A percentile compares a stretch with the other conserved stretches of the same genome.
These are phyloP conservation scores for Arabidopsis hybrid DNA, from an alignment of 441 rosid genomes.

Conservation along the genomic window DNA sequence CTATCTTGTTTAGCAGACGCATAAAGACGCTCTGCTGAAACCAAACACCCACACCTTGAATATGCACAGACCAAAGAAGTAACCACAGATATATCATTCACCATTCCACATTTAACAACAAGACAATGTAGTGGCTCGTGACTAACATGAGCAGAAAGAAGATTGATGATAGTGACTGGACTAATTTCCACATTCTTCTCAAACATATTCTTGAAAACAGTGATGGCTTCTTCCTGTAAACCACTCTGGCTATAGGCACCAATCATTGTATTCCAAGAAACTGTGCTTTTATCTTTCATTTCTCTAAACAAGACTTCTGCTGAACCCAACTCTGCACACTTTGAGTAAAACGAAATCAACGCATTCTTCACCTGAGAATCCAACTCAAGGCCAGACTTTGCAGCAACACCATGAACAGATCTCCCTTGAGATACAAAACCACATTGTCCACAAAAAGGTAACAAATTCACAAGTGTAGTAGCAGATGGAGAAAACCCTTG, in stretches of 20 bases:
- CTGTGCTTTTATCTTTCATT: constrained; percentile 55
- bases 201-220: constrained; percentile 62
- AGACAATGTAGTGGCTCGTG: constrained; percentile 61
- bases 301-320: constrained; percentile 57
- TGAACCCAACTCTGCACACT: constrained; percentile 57
- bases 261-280: constrained; percentile 83
- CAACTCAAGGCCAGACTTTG: constrained; percentile 59
- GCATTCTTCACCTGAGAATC: constrained; percentile 67
- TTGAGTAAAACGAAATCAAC: constrained; percentile 70
- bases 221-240: constrained; percentile 54
- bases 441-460: constrained; percentile 65
- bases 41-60: constrained; percentile 53
- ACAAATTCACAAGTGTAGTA: constrained; percentile 62
- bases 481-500: constrained; percentile 61
- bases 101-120: constrained; percentile 60
- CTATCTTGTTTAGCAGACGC: constrained; percentile 50
- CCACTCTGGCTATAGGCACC: constrained; percentile 72
- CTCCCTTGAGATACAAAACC: constrained; percentile 64
- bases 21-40: constrained; percentile 61
- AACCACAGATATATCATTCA: constrained; percentile 51
- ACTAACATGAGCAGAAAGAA: constrained; percentile 62
- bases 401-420: constrained; percentile 64
- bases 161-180: constrained; percentile 64
- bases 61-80: constrained; percentile 75
- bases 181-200: constrained; percentile 52